These are phyloP conservation scores for Coemansia umbellata DNA, from an alignment of 192 early-diverging fungal genomes.

Conservation along the genomic window DNA sequence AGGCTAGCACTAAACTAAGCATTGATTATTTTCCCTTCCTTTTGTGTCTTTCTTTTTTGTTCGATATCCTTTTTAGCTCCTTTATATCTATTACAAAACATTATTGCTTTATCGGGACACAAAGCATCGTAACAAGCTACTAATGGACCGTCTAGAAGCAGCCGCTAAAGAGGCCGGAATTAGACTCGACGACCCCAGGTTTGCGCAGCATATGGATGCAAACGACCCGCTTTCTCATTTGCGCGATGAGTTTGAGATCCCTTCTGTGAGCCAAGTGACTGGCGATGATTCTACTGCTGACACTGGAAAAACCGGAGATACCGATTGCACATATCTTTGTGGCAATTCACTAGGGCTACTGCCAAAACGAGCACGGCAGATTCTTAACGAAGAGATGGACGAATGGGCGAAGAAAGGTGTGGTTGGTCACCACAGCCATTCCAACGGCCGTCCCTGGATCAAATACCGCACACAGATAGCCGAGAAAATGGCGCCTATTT, in stretches of 20 bases:
- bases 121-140: too few relatives aligned
- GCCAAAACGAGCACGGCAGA: slow-evolving; percentile 61
- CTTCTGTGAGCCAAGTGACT: slow-evolving; percentile 52
- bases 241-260: slow-evolving; percentile 70
- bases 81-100: too few relatives aligned
- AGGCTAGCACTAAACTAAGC: too few relatives aligned
- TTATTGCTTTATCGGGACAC: too few relatives aligned
- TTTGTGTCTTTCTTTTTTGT: neutral
- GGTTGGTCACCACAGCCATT: slow-evolving; percentile 83
- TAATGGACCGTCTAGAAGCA: slow-evolving; percentile 31
- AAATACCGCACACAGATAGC: slow-evolving; percentile 74
- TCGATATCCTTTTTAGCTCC: too few relatives aligned
- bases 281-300: slow-evolving; percentile 6
- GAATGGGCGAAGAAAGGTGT: slow-evolving; percentile 88
- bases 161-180: slow-evolving; percentile 15
- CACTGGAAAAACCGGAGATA: slow-evolving; percentile 24
- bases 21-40: too few relatives aligned
- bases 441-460: slow-evolving; percentile 80
- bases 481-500: slow-evolving; percentile 68
- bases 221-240: slow-evolving; percentile 56
- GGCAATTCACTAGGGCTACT: slow-evolving; percentile 93
- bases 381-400: slow-evolving; percentile 86
- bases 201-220: slow-evolving; percentile 61
- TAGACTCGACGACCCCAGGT: slow-evolving; percentile 26
- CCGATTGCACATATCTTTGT: slow-evolving; percentile 73